These are phyloP conservation scores for Zangia roseola DNA, from an alignment of 768 basidiomycete genomes.

Conservation along the genomic window DNA sequence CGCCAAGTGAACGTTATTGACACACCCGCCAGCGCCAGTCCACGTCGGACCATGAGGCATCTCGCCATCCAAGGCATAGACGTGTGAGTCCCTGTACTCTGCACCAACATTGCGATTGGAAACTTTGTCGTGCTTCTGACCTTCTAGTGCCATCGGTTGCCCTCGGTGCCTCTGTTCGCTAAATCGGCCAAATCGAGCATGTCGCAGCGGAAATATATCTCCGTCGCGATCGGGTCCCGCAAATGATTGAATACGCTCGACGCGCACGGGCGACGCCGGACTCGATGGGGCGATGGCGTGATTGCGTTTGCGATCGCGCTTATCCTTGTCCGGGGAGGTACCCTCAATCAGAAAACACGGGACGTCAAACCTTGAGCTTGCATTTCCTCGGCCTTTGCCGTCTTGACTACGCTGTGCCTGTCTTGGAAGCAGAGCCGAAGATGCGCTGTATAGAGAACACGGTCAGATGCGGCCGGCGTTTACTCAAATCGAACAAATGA, in stretches of 20 bases:
- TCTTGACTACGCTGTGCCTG: slow-evolving; percentile 5
- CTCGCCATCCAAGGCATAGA: neutral
- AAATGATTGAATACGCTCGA: neutral
- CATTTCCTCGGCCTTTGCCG: neutral
- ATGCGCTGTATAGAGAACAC: slow-evolving; percentile 4
- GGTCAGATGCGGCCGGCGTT: slow-evolving; percentile 9
- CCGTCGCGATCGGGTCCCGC: neutral
- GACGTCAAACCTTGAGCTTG: slow-evolving; percentile 18
- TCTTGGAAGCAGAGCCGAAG: slow-evolving; percentile 2
- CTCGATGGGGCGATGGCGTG: slow-evolving; percentile 1
- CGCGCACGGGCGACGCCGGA: neutral
- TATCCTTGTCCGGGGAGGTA: slow-evolving; percentile 12
- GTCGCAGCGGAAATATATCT: neutral
- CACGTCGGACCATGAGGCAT: neutral
- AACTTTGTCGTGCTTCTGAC: neutral
- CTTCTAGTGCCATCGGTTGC: neutral
- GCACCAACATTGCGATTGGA: neutral
- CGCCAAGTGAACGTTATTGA: neutral
- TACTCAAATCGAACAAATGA: slow-evolving; percentile 9
- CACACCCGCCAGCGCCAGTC: neutral
- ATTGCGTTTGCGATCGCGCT: neutral
- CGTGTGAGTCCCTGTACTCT: neutral
- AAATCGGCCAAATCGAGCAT: neutral
- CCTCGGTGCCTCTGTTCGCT: neutral
- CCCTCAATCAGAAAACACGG: slow-evolving; percentile 17